Evolutionary conservation across 805 yeast genomes (phyloP).

Genomic region (Monosporozyma aquatica): DNA sequence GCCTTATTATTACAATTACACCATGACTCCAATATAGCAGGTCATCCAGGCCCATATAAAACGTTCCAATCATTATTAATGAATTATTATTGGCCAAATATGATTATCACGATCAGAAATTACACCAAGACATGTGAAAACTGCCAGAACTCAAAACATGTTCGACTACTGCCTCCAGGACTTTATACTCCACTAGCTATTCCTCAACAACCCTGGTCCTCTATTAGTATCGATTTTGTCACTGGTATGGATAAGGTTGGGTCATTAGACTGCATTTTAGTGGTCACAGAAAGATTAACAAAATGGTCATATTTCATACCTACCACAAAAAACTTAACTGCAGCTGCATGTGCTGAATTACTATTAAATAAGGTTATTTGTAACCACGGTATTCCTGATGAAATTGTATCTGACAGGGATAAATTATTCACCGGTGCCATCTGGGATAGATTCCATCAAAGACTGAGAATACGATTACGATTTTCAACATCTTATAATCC

Average conservation of each 20-base stretch:
- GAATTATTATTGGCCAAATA: constrained; percentile 2
- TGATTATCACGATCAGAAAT: neutral
- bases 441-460: too few relatives aligned
- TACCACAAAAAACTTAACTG: neutral
- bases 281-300: neutral
- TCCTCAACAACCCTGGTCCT: constrained; percentile 1
- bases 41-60: constrained; percentile 1
- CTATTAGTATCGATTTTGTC: neutral
- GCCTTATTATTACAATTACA: neutral
- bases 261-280: neutral
- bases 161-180: neutral
- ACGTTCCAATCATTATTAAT: neutral
- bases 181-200: neutral
- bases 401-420: too few relatives aligned
- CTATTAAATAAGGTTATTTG: too few relatives aligned
- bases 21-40: constrained; percentile 1
- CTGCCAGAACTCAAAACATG: constrained; percentile 1
- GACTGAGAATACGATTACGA: too few relatives aligned
- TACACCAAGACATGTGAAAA: neutral
- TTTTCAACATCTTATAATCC: too few relatives aligned
- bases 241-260: neutral
- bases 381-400: too few relatives aligned
- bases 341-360: neutral
- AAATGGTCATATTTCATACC: neutral
- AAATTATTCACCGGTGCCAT: too few relatives aligned